phyloP scores from a whole-genome alignment of 257 asterid genomes.

The Solanum arcanum region DNA sequence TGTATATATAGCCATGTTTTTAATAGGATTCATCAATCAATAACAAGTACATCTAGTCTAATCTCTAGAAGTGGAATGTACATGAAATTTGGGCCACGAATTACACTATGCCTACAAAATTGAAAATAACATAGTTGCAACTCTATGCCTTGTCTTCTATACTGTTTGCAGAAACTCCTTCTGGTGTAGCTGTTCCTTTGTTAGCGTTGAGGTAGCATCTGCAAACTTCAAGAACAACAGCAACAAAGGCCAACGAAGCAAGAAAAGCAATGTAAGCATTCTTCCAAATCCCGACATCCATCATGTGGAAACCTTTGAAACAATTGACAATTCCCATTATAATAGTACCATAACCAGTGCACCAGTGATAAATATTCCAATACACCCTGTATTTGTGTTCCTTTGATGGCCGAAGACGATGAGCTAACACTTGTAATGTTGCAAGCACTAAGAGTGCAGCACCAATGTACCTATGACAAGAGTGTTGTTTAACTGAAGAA shows the following conservation, averaged over 20 bases:
- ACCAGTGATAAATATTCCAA: not conserved
- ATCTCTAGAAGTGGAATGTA: not conserved
- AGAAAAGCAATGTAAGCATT: not conserved
- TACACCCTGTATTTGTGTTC: not conserved
- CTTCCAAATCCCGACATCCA: not conserved
- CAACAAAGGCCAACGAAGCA: not conserved
- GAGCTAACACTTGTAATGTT: not conserved
- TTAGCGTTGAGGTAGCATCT: not conserved
- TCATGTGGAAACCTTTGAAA: not conserved
- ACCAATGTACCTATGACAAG: not conserved
- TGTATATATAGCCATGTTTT: not conserved
- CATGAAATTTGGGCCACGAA: not conserved
- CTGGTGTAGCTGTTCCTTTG: not conserved
- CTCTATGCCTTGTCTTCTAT: not conserved
- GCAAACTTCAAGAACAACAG: not conserved
- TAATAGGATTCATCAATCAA: not conserved
- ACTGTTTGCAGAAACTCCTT: not conserved
- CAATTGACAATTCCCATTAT: not conserved
- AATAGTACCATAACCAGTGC: not conserved
- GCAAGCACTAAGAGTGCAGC: not conserved
- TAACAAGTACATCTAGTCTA: not conserved
- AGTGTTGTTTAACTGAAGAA: not conserved
- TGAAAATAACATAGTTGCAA: not conserved
- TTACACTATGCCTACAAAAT: not conserved
- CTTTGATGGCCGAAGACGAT: not conserved